Evolutionary conservation across 306 rosid species (phyloP), one percentile per base, ranked within the genome.

Genomic region (Trifolium dubium): DNA sequence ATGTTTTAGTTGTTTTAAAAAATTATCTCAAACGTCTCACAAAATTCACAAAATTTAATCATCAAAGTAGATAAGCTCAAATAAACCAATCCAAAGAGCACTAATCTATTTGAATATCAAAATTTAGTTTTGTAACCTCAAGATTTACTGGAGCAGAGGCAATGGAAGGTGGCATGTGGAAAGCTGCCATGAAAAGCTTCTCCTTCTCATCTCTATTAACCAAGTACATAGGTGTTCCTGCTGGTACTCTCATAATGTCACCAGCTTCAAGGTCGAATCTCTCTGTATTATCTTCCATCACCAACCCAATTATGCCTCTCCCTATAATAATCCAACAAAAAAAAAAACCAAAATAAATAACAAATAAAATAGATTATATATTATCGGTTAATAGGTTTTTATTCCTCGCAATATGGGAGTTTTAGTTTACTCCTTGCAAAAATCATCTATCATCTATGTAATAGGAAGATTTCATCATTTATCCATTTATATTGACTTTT

Each of bases 181-280:
- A 51, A 5, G 77, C 37, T 35, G 86, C 79, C 44, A 90, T 46
- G 53, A 44, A 54, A n/a, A 92, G 87, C 79, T 77, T 83, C 67
- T 87, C 83, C 39, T 76, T 77, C 31, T 80, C 91, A 30, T 92
- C 89, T 50, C 83, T 86, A 82, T 90, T 92, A 41, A 85, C 84
- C 18, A 83, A 28, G 76, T 86, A 87, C 10, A 82, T 10, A 39
- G 86, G 91, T 6, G 85, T 81, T 2, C 97, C 92, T 1, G 92
- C 85, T 55, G 90, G 84, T 39, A 92, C 31, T 44, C 75, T 64
- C 7, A 88, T 29, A 28, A 88, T 41, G 55, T 88, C 89, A 74
- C 98, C 97, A 29, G 11, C 6, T 81, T 88, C 83, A 73, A 90
- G 80, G 43, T 72, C 82, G 50, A 85, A 72, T 68, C 72, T 84